Percentiles rank a stretch among this genome's conserved stretches.
phyloP scores from a whole-genome alignment of 2,329 filamentous ascomycete genomes.

The Botrytis galanthina region DNA sequence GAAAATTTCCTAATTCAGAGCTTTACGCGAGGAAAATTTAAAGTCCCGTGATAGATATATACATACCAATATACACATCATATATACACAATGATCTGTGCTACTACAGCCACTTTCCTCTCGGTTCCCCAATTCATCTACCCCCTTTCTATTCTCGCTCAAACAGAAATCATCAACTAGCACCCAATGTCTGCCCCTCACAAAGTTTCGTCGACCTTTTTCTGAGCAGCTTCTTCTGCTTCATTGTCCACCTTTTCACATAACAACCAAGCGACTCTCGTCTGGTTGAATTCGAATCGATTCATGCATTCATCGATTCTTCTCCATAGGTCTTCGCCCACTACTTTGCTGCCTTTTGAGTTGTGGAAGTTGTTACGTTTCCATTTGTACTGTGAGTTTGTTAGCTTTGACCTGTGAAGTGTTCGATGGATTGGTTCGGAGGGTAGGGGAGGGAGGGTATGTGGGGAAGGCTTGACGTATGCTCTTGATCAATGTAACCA shows the following conservation, averaged over 20 bases:
- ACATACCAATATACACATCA: neutral
- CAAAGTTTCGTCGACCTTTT: neutral
- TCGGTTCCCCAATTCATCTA: neutral
- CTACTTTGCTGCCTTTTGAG: conserved; percentile 9
- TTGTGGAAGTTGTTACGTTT: conserved; percentile 19
- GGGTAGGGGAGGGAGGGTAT: too few relatives aligned
- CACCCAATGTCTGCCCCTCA: neutral
- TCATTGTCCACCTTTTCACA: conserved; percentile 16
- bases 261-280: conserved; percentile 18
- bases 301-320: conserved; percentile 12
- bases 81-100: neutral
- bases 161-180: neutral
- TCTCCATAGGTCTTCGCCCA: conserved; percentile 12
- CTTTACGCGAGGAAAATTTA: neutral
- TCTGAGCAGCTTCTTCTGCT: neutral
- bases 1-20: neutral
- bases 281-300: conserved; percentile 7
- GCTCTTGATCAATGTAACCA: neutral
- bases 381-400: conserved; percentile 17
- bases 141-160: neutral
- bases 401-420: neutral
- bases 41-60: neutral
- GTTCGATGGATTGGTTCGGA: neutral
- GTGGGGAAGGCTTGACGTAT: too few relatives aligned
- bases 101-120: neutral